These are phyloP conservation scores for Erythrobasidium yunnanense DNA, from an alignment of 768 basidiomycete species.

Conservation along the genomic window DNA sequence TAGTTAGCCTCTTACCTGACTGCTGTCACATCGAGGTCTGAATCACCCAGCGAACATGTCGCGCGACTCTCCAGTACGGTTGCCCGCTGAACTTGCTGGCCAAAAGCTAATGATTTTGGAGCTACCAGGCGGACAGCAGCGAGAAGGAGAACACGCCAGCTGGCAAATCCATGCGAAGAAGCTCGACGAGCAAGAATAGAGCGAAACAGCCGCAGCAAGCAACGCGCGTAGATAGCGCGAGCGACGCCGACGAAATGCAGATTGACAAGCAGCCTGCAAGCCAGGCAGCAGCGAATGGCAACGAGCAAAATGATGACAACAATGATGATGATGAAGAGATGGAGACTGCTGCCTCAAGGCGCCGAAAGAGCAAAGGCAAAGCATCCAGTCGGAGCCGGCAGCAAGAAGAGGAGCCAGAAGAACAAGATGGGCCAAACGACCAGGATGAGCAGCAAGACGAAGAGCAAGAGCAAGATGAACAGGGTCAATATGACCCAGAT, in stretches of 20 bases:
- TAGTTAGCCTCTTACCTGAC: too few species aligned
- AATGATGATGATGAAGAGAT: slow-evolving; percentile 1
- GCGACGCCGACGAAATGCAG: too few species aligned
- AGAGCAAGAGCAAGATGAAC: slow-evolving; percentile 7
- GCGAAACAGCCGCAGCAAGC: not conserved
- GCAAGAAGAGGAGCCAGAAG: not conserved
- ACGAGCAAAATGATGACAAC: not conserved
- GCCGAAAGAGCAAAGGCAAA: not conserved
- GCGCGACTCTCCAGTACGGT: too few species aligned
- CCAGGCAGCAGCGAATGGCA: not conserved
- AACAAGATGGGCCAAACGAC: not conserved
- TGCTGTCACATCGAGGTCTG: too few species aligned
- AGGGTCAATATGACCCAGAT: slow-evolving; percentile 17
- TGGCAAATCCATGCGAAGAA: not conserved
- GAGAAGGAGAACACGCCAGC: not conserved
- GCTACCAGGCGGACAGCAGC: not conserved
- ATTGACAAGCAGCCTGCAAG: not conserved
- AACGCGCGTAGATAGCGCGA: too few species aligned
- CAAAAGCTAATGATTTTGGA: too few species aligned
- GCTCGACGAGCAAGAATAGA: not conserved
- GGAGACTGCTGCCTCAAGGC: not conserved
- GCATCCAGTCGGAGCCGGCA: not conserved
- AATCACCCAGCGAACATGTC: too few species aligned
- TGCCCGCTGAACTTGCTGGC: not conserved
- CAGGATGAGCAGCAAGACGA: not conserved